Conservation (phyloP, 2,329 filamentous ascomycete genomes). For the Botrytis medusae region DNA sequence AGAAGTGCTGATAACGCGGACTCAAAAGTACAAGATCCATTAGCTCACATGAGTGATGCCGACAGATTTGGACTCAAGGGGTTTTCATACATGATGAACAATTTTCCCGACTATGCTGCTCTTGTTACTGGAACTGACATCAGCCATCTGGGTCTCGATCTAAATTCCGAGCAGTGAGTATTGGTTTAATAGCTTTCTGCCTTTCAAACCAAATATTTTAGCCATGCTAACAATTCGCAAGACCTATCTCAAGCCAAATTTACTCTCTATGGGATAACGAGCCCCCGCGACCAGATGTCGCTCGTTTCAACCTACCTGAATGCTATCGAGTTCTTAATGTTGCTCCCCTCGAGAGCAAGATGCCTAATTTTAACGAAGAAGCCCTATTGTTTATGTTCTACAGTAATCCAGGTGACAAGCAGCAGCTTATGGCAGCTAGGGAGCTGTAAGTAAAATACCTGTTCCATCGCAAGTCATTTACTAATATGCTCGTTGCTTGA, state of each 20-base stretch:
- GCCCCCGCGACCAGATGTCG: conserved; percentile 57
- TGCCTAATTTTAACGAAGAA: conserved; percentile 66
- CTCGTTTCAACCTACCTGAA: conserved; percentile 59
- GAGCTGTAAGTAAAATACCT: conserved; percentile 53
- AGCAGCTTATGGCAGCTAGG: conserved; percentile 62
- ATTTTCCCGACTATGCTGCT: conserved; percentile 62
- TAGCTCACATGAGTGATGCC: conserved; percentile 59
- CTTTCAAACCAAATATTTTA: conserved; percentile 16
- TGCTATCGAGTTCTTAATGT: conserved; percentile 68
- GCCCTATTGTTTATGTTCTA: conserved; percentile 71
- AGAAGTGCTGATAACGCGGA: conserved; percentile 33
- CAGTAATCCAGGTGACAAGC: conserved; percentile 60
- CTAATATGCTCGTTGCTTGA: conserved; percentile 19
- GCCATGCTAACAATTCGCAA: conserved; percentile 18
- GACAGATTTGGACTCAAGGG: conserved; percentile 68
- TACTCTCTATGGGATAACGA: conserved; percentile 62
- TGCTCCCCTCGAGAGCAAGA: conserved; percentile 63
- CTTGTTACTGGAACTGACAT: conserved; percentile 62
- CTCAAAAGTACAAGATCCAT: conserved; percentile 53
- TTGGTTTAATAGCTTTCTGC: too few species aligned
- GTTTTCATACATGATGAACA: conserved; percentile 58
- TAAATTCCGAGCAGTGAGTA: conserved; percentile 58
- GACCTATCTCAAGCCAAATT: conserved; percentile 55
- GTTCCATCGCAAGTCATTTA: background rate
- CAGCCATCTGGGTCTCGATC: conserved; percentile 55